Evolutionary conservation across 208 protist species (phyloP), one percentile per base, ranked within the genome.

Genomic region (Leishmania martiniquensis): DNA sequence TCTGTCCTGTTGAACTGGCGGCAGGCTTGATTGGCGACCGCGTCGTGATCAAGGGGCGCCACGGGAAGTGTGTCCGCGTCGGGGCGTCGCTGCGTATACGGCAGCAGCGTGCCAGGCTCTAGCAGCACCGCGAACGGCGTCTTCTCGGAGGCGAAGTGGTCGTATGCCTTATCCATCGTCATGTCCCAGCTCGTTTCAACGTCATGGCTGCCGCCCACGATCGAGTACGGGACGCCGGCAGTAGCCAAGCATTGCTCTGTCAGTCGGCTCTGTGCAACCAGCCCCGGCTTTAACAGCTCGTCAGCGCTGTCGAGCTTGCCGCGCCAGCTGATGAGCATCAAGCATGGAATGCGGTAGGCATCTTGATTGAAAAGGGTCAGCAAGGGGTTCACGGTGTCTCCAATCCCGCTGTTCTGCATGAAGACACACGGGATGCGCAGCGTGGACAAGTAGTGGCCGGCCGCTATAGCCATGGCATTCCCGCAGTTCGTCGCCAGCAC

Each of bases 241-340:
- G 83, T 44, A 7, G 80, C 80, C 2, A 98, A 79, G 52, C 92
- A 74, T 52, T 85, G 72, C 59, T 91, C 85, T 42, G 82, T 94
- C 49, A 90, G 82, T 15, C 84, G 74, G 15, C 92, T 93, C 75
- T 95, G 91, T 34, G 89, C 88, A 37, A 85, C 75, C 75, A 96
- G 91, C 76, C 96, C 93, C 7, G 88, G 88, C 79, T 88, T 93
- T 55, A 92, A 89, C 69, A 89, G 87, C 73, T 84, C 86, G 68
- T 83, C 60, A 29, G 42, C 44, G 22, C 68, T 83, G 17, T 87
- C 90, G 25, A 86, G 91, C 69, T 89, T 87, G 15, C 89, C 94
- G 49, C 94, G 81, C 85, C 92, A 97, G 59, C 93, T 94, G 57
- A 98, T 75, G 3, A 98, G 52, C 81, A 98, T 75, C 17, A 97